Conservation (phyloP, 179 eudicot genomes). For the Sideroxylon spinosum region DNA sequence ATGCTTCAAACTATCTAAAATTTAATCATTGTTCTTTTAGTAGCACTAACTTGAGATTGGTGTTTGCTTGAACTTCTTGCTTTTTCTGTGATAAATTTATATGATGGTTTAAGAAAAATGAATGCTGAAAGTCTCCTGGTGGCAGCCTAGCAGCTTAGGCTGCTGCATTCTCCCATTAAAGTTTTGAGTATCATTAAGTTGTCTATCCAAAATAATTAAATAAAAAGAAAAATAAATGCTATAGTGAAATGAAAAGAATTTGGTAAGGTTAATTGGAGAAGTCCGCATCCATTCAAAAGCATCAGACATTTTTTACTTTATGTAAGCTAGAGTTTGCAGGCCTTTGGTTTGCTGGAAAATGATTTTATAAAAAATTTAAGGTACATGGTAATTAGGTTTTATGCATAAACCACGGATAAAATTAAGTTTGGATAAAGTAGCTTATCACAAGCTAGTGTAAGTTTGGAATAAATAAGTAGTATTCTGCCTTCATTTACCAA, state of each 20-base stretch:
- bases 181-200: no score
- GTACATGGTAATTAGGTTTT: not conserved
- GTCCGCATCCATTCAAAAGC: not conserved
- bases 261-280: not conserved
- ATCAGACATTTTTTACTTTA: not conserved
- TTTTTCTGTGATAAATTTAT: not conserved
- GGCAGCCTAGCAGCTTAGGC: no score
- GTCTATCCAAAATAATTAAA: no score
- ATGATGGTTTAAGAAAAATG: not conserved
- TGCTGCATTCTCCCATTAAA: no score
- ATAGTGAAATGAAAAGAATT: not conserved
- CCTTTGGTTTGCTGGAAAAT: not conserved
- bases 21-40: not conserved
- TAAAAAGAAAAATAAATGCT: not conserved
- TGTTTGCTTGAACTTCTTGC: not conserved
- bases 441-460: not conserved
- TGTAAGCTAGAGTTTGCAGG: no score
- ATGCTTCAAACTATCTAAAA: not conserved
- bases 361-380: not conserved
- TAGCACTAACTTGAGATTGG: not conserved
- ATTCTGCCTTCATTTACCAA: not conserved
- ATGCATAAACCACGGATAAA: not conserved
- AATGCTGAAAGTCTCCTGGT: not conserved
- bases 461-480: not conserved
- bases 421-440: not conserved